A percentile compares a stretch with the other conserved stretches of the same genome.
Evolutionary conservation across 2,329 filamentous ascomycete species (phyloP).

Genomic region (Ophiostoma perfectum): DNA sequence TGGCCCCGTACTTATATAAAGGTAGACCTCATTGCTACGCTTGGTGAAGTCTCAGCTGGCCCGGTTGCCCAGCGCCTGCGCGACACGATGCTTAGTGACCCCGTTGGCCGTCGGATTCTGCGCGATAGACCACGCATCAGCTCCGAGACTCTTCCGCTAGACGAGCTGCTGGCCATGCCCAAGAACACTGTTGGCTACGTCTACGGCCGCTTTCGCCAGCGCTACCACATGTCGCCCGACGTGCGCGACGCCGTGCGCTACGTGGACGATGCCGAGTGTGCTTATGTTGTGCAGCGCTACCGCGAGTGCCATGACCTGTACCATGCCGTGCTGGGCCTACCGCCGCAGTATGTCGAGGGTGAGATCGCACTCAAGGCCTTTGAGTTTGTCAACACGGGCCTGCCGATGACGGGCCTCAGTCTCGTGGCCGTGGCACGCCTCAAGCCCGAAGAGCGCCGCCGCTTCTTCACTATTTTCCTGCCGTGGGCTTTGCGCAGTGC

Average conservation of each 20-base stretch:
- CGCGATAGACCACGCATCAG: constrained; percentile 84
- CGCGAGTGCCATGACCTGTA: constrained; percentile 97
- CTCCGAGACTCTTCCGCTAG: constrained; percentile 62
- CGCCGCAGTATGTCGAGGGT: constrained; percentile 87
- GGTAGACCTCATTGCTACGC: constrained; percentile 77
- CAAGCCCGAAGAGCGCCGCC: constrained; percentile 70
- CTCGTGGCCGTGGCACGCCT: constrained; percentile 80
- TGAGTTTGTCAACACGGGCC: constrained; percentile 87
- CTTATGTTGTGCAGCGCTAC: constrained; percentile 98
- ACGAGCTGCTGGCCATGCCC: constrained; percentile 66
- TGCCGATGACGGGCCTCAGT: constrained; percentile 92
- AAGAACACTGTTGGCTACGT: constrained; percentile 69
- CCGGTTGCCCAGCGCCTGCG: constrained; percentile 91
- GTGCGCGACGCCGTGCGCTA: constrained; percentile 77
- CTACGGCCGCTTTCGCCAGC: constrained; percentile 88
- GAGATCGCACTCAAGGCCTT: constrained; percentile 97
- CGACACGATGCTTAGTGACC: constrained; percentile 77
- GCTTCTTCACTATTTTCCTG: constrained; percentile 70
- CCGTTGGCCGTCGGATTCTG: constrained; percentile 85
- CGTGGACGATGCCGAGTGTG: constrained; percentile 91
- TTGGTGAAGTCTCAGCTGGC: constrained; percentile 91
- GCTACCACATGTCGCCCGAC: constrained; percentile 88
- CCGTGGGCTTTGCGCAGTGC: constrained; percentile 92
- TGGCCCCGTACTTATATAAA: too few relatives aligned
- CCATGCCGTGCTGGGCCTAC: constrained; percentile 86